Percentiles rank a stretch among this genome's conserved stretches.
phyloP scores from a whole-genome alignment of 2,329 filamentous ascomycete genomes.

The Truncatella angustata region DNA sequence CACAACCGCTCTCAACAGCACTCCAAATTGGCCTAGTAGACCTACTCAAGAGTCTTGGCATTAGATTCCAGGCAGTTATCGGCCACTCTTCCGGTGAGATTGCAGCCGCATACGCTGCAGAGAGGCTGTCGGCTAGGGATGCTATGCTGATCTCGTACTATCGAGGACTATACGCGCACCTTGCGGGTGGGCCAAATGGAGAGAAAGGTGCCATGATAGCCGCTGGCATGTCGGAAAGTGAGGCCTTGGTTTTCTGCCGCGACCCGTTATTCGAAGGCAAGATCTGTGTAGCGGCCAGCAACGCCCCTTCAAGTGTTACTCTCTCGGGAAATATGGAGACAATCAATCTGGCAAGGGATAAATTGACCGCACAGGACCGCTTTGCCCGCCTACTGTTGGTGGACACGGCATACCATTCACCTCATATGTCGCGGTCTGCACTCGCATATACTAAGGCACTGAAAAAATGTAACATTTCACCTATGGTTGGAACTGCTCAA shows the following conservation, averaged over 20 bases:
- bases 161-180: constrained; percentile 23
- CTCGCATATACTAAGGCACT: constrained; percentile 32
- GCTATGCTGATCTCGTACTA: constrained; percentile 30
- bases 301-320: constrained; percentile 25
- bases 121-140: constrained; percentile 23
- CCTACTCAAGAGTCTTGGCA: constrained; percentile 24
- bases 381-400: constrained; percentile 37
- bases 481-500: constrained; percentile 19
- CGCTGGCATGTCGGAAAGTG: constrained; percentile 21
- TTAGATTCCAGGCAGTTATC: constrained; percentile 29
- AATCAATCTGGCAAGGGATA: constrained; percentile 17
- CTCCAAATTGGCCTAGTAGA: constrained; percentile 47
- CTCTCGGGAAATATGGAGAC: constrained; percentile 26
- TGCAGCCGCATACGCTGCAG: constrained; percentile 30
- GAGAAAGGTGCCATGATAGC: constrained; percentile 28
- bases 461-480: constrained; percentile 24
- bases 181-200: constrained; percentile 19
- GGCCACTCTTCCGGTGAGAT: constrained; percentile 31
- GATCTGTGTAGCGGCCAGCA: constrained; percentile 26
- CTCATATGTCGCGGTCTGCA: constrained; percentile 40
- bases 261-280: constrained; percentile 18
- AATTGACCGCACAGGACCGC: constrained; percentile 18
- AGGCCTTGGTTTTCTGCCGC: constrained; percentile 23
- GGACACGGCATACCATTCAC: constrained; percentile 49
- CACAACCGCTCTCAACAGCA: constrained; percentile 53